These are phyloP conservation scores for Chaetomium olivaceum DNA, from an alignment of 2,329 filamentous ascomycete genomes.

Conservation along the genomic window DNA sequence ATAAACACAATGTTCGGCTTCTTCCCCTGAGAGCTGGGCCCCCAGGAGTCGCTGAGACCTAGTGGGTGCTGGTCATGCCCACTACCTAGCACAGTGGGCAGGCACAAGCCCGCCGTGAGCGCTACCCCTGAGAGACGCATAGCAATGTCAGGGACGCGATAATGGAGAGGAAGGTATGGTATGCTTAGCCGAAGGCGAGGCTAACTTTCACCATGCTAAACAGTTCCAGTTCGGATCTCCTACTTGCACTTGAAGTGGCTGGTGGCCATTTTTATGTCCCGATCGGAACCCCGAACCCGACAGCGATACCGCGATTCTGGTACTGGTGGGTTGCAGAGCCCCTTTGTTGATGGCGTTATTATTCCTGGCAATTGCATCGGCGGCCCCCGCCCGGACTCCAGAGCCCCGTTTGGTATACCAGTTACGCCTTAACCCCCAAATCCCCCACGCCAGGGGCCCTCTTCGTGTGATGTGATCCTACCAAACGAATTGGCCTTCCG, in stretches of 20 bases:
- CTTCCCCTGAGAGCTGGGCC: constrained; percentile 13
- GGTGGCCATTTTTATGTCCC: background rate
- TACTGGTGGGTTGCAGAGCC: background rate
- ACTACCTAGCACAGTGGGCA: constrained; percentile 17
- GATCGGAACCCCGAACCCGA: background rate
- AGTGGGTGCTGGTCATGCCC: constrained; percentile 22
- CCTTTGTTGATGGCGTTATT: constrained; percentile 23
- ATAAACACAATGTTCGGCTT: constrained; percentile 62
- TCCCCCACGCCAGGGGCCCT: no score
- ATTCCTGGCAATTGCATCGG: constrained; percentile 20
- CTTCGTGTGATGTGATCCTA: no score
- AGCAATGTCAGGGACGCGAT: background rate
- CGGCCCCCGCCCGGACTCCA: no score
- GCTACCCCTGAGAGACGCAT: constrained; percentile 28
- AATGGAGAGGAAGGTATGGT: background rate
- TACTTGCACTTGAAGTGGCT: no score
- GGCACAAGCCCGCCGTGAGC: constrained; percentile 24
- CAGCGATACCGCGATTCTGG: background rate
- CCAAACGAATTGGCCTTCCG: no score
- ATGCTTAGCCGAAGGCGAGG: no score
- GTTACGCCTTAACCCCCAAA: no score
- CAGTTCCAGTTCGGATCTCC: no score
- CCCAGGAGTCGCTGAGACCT: constrained; percentile 1
- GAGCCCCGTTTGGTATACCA: no score
- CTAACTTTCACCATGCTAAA: no score